phyloP scores from a whole-genome alignment of 2,329 filamentous ascomycete species.

The Reticulascus tulasneorum region DNA sequence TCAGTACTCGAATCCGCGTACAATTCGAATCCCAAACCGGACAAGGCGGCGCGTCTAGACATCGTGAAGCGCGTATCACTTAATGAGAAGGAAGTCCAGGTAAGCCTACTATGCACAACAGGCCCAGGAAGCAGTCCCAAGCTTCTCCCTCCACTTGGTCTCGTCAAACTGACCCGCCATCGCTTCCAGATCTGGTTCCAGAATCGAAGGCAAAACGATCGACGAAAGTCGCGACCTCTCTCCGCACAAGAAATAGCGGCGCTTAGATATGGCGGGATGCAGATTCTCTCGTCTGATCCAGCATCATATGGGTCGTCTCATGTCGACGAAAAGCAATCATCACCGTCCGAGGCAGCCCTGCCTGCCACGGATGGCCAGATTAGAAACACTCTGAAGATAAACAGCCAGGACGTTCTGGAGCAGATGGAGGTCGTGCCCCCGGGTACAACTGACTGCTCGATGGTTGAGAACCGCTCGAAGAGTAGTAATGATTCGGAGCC shows the following conservation, averaged over 20 bases:
- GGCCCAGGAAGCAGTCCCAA: too few relatives aligned
- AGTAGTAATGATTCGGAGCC: constrained; percentile 3
- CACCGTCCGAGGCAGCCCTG: constrained; percentile 1
- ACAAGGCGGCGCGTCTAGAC: constrained; percentile 79
- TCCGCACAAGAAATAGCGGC: constrained; percentile 71
- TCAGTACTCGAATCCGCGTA: constrained; percentile 84
- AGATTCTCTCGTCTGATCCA: constrained; percentile 46
- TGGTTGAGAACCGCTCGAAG: too few relatives aligned
- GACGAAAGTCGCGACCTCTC: constrained; percentile 81
- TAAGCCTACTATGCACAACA: constrained; percentile 50
- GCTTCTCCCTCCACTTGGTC: not conserved
- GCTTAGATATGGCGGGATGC: constrained; percentile 51
- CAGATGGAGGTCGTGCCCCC: too few relatives aligned
- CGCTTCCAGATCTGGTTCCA: constrained; percentile 90
- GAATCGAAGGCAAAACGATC: constrained; percentile 88
- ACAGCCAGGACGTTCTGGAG: too few relatives aligned
- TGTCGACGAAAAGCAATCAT: constrained; percentile 9
- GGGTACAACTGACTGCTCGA: too few relatives aligned
- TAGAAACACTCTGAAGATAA: too few relatives aligned
- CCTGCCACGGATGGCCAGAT: too few relatives aligned
- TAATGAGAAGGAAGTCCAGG: constrained; percentile 95
- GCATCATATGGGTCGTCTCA: constrained; percentile 23
- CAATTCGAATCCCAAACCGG: constrained; percentile 79
- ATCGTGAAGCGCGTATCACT: constrained; percentile 83
- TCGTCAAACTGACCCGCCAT: constrained; percentile 1